Evolutionary conservation across 2,329 filamentous ascomycete species (phyloP).

Genomic region (Alternaria novae-zelandiae): DNA sequence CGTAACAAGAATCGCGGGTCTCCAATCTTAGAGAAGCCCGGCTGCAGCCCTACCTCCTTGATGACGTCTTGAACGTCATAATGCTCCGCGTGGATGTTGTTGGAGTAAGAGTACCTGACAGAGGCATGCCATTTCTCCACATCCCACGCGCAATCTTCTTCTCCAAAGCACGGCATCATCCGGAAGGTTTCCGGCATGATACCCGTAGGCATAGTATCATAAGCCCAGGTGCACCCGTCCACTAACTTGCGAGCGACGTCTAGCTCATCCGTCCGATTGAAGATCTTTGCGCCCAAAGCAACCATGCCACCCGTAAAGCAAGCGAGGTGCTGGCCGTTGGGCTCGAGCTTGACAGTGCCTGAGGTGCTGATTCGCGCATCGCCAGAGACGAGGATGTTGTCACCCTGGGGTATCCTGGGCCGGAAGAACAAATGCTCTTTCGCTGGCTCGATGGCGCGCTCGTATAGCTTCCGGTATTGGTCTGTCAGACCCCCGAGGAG

Average conservation of each 20-base stretch:
- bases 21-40: conserved; percentile 50
- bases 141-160: conserved; percentile 52
- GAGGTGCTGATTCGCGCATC: conserved; percentile 54
- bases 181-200: conserved; percentile 62
- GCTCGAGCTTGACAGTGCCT: conserved; percentile 51
- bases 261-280: conserved; percentile 57
- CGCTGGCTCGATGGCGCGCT: conserved; percentile 69
- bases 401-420: conserved; percentile 71
- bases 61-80: conserved; percentile 39
- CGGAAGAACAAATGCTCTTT: conserved; percentile 78
- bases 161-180: conserved; percentile 51
- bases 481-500: conserved; percentile 75
- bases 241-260: conserved; percentile 58
- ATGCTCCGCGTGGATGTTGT: conserved; percentile 12
- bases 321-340: conserved; percentile 58
- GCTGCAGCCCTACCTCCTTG: conserved; percentile 48
- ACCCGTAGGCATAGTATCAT: conserved; percentile 56
- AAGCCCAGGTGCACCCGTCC: conserved; percentile 64
- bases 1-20: conserved; percentile 52
- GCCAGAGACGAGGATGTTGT: conserved; percentile 77
- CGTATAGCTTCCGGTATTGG: conserved; percentile 77
- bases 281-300: conserved; percentile 60
- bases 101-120: conserved; percentile 32
- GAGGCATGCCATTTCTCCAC: conserved; percentile 52
- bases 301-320: conserved; percentile 65